Conservation (phyloP, 2,329 filamentous ascomycete genomes). For the Diaporthe helianthi region DNA sequence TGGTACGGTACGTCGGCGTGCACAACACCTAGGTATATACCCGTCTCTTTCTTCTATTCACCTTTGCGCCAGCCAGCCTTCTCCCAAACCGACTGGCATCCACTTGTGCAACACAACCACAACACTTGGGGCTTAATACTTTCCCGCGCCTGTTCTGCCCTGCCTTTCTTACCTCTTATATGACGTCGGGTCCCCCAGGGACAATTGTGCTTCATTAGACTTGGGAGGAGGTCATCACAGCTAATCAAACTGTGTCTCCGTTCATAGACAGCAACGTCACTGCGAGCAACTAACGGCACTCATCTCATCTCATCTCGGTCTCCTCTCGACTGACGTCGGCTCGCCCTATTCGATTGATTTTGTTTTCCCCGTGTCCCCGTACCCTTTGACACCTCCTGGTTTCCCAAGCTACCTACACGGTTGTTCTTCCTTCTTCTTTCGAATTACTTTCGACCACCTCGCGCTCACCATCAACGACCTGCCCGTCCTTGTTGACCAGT, state of each 20-base stretch:
- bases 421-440: not conserved
- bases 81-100: not conserved
- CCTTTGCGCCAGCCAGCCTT: not conserved
- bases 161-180: not conserved
- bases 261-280: conserved; percentile 10
- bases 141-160: not conserved
- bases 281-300: not conserved
- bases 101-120: not conserved
- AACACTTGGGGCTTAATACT: not conserved
- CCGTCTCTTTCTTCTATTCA: not conserved
- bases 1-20: not conserved
- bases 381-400: not conserved
- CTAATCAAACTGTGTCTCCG: conserved; percentile 21
- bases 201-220: conserved; percentile 5
- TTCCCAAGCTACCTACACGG: not conserved
- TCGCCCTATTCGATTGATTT: not conserved
- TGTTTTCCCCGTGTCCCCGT: not conserved
- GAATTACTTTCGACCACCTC: not conserved
- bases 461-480: not conserved
- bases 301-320: conserved; percentile 11
- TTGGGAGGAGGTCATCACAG: conserved; percentile 6
- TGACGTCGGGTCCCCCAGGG: not conserved
- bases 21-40: not conserved
- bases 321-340: conserved; percentile 6
- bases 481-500: not conserved